Evolutionary conservation across 2,329 filamentous ascomycete genomes (phyloP).

Genomic region (Xylariaceae sp.): DNA sequence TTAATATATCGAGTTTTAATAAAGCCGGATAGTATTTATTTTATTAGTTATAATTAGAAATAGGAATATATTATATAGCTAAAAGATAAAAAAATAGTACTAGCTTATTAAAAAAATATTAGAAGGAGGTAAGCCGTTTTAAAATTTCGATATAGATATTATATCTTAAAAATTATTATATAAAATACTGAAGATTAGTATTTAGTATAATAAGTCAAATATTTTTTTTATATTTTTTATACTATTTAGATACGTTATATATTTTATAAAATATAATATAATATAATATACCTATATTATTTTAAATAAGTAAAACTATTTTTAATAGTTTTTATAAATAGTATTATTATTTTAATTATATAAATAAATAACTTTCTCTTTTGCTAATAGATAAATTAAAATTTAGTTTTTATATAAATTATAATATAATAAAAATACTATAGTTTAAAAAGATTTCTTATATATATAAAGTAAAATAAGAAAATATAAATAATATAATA

Average conservation of each 20-base stretch:
- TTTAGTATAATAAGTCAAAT: not conserved
- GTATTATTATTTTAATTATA: not conserved
- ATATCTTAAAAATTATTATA: not conserved
- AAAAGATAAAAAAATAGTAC: not conserved
- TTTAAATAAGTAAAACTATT: not conserved
- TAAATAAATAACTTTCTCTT: not conserved
- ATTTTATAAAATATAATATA: no score
- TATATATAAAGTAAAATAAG: not conserved
- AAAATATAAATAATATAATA: not conserved
- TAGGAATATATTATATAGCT: not conserved
- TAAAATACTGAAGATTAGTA: not conserved
- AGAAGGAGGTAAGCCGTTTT: not conserved
- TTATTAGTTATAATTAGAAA: not conserved
- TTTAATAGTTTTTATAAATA: not conserved
- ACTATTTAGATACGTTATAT: not conserved
- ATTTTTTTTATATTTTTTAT: not conserved
- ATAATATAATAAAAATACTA: not conserved
- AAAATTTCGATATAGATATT: not conserved
- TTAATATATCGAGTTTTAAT: not conserved
- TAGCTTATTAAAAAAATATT: not conserved
- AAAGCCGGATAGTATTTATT: not conserved
- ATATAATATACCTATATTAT: no score
- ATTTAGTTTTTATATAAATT: not conserved
- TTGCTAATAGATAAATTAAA: not conserved
- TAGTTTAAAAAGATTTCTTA: not conserved